Conservation (phyloP, 2,329 filamentous ascomycete genomes). For the Beauveria asiatica region DNA sequence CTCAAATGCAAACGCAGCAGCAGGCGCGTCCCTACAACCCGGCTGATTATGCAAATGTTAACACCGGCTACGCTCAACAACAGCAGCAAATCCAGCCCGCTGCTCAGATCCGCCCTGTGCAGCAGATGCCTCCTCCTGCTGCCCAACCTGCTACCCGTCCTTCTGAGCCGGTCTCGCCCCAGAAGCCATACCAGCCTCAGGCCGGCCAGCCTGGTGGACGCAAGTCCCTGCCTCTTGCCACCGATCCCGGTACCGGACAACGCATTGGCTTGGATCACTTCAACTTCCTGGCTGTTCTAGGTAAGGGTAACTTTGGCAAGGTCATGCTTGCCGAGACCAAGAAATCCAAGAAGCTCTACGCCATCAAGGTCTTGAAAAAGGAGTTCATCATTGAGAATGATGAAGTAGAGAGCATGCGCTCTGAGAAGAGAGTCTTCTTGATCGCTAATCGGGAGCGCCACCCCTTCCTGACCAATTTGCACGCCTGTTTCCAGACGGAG, state of each 20-base stretch:
- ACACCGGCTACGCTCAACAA: slow-evolving; percentile 33
- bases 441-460: slow-evolving; percentile 96
- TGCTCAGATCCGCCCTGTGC: slow-evolving; percentile 29
- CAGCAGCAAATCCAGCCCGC: slow-evolving; percentile 28
- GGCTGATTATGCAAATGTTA: slow-evolving; percentile 57
- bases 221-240: slow-evolving; percentile 63
- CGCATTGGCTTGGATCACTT: slow-evolving; percentile 96
- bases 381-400: slow-evolving; percentile 99
- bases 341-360: slow-evolving; percentile 81
- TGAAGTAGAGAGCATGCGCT: slow-evolving; percentile 94
- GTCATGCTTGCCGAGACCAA: slow-evolving; percentile 99
- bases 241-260: slow-evolving; percentile 63
- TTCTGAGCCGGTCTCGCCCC: slow-evolving; percentile 24
- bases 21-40: slow-evolving; percentile 50
- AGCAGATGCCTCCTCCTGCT: slow-evolving; percentile 18
- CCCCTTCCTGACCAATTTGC: slow-evolving; percentile 88
- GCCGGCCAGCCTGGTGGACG: slow-evolving; percentile 26
- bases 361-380: slow-evolving; percentile 98
- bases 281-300: slow-evolving; percentile 95
- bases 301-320: slow-evolving; percentile 99
- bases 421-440: slow-evolving; percentile 94
- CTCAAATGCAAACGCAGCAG: slow-evolving; percentile 2
- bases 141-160: slow-evolving; percentile 27
- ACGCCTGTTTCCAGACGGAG: slow-evolving; percentile 98
- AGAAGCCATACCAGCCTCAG: slow-evolving; percentile 14